Evolutionary conservation across 2,329 filamentous ascomycete species (phyloP), one percentile per base, ranked within the genome.

Genomic region (Sclerotinia subarctica): DNA sequence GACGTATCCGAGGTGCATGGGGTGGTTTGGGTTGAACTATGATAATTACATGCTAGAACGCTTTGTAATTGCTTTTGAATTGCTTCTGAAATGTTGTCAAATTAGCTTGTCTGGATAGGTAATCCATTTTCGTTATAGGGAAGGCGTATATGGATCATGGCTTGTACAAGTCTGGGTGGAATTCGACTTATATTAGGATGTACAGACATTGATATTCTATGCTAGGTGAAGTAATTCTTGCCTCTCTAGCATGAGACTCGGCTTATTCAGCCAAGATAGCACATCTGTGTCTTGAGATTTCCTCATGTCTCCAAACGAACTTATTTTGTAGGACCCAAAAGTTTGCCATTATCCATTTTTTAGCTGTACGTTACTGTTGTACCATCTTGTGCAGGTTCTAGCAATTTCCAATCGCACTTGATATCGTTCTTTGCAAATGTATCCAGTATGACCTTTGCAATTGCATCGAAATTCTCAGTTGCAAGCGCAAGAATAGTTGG

Each of bases 401-500:
- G 83, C 52, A 98, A 80, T 79, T 91, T 90, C 93, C 94, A 98
- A 72, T 88, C 83, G 80, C 94, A 98, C 38, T 85, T 84, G 74
- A 98, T 92, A 72, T 86, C 82, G 78, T 93, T 86, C 64, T 85
- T 80, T 74, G 86, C 85, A 81, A 98, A 94, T 75, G 88, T 86
- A 46, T 83, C 81, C 70, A 97, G 88, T 74, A 96, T 93, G 76
- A 88, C 87, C 63, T 88, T 81, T 3, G 95, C 94, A 74, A 99
- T 98, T 69, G 87, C 84, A 69, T 93, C 90, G 77, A 97, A 98
- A 81, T 96, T 92, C 73, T 89, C 85, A 2, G 94, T 97, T 2
- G 95, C 95, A 52, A 99, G 85, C 4, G 94, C 95, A 56, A 99
- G 83, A 72, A 99, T 97, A 38, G 94, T 98, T 29, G 95, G 95